phyloP scores from a whole-genome alignment of 2,329 filamentous ascomycete genomes.

The Cyclaneusma minus region DNA sequence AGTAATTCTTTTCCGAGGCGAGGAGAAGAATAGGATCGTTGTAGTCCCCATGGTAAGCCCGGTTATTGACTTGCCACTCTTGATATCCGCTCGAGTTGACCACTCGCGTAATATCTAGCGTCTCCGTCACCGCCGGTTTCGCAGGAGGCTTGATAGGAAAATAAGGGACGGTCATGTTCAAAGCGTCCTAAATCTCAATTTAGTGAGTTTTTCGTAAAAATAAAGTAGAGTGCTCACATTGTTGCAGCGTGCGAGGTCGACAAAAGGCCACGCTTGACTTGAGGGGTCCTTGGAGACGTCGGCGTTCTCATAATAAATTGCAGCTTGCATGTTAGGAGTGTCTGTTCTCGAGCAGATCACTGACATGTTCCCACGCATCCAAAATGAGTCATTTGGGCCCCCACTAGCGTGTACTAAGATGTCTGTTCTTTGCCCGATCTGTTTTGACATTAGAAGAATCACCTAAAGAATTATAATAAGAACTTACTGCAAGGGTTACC shows the following conservation, averaged over 20 bases:
- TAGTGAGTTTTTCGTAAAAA: too few relatives aligned
- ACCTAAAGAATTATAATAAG: too few relatives aligned
- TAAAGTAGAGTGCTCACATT: too few relatives aligned
- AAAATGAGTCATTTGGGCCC: constrained; percentile 31
- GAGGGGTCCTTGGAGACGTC: constrained; percentile 29
- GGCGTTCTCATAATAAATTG: constrained; percentile 44
- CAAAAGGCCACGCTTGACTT: too few relatives aligned
- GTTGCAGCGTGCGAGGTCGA: too few relatives aligned
- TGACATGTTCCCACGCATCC: constrained; percentile 27
- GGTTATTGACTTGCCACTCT: constrained; percentile 36
- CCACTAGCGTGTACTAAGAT: constrained; percentile 27
- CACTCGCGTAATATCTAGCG: constrained; percentile 23
- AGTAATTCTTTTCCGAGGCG: constrained; percentile 4
- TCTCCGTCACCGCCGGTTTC: constrained; percentile 17
- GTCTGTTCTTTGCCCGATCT: constrained; percentile 30
- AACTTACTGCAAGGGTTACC: constrained; percentile 26
- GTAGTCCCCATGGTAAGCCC: constrained; percentile 28
- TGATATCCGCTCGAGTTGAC: constrained; percentile 32
- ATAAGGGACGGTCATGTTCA: constrained; percentile 33
- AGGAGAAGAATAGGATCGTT: constrained; percentile 6
- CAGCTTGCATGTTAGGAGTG: constrained; percentile 35
- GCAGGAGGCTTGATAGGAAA: constrained; percentile 27
- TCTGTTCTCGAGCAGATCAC: constrained; percentile 4
- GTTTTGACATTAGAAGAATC: too few relatives aligned
- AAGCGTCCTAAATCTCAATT: too few relatives aligned